Percentiles rank a stretch among this genome's conserved stretches.
Evolutionary conservation across 2,329 filamentous ascomycete genomes (phyloP).

Genomic region (Graphiopsis chlorocephala): DNA sequence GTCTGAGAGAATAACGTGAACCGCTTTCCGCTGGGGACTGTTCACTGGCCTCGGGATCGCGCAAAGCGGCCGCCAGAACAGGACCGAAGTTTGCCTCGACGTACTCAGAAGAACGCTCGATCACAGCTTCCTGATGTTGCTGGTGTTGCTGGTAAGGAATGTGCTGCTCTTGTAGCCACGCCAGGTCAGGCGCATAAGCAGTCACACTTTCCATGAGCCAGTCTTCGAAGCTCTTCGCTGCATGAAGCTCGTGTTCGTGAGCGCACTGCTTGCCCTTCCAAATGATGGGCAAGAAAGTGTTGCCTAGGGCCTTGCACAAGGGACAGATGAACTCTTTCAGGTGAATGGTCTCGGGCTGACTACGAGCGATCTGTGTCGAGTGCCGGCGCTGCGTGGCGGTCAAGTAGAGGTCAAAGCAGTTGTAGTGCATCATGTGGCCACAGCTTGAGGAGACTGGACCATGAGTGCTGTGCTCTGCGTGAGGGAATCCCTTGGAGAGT

Average conservation of each 20-base stretch:
- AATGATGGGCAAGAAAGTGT: constrained; percentile 88
- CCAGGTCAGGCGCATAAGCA: constrained; percentile 47
- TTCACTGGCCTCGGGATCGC: background rate
- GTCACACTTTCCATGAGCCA: constrained; percentile 61
- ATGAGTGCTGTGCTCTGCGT: constrained; percentile 53
- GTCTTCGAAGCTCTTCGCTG: constrained; percentile 59
- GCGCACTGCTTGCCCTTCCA: constrained; percentile 91
- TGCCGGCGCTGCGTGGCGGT: constrained; percentile 81
- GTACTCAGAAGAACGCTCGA: constrained; percentile 26
- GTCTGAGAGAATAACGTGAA: constrained; percentile 13
- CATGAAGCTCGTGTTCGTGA: constrained; percentile 60
- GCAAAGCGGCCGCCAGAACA: constrained; percentile 23
- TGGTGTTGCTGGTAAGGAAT: constrained; percentile 34
- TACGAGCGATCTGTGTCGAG: constrained; percentile 85
- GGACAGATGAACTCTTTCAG: constrained; percentile 93
- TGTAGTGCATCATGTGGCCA: constrained; percentile 98
- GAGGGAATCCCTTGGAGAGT: constrained; percentile 84
- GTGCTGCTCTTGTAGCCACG: constrained; percentile 44
- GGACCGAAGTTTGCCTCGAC: constrained; percentile 30
- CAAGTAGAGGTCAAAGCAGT: constrained; percentile 90
- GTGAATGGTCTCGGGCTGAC: constrained; percentile 80
- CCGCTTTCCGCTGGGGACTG: background rate
- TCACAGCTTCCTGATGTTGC: constrained; percentile 28
- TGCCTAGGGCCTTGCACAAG: constrained; percentile 92
- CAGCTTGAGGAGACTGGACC: constrained; percentile 88